Conservation (phyloP, 306 rosid species). For the Quercus aquifolioides region DNA sequence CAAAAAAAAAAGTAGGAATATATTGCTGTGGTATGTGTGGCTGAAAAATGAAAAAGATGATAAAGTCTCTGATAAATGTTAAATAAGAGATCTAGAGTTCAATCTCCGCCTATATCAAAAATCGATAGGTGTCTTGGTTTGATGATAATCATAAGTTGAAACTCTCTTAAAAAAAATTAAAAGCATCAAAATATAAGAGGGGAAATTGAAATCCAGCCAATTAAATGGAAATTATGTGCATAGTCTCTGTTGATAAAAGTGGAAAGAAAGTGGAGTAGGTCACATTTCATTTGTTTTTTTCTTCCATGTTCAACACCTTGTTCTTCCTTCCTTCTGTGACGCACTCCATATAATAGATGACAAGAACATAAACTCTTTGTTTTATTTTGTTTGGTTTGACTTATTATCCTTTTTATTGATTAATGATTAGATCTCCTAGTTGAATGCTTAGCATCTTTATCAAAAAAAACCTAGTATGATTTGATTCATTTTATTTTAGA, state of each 20-base stretch:
- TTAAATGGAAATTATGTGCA: background rate
- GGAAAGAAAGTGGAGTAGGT: slow-evolving; percentile 44
- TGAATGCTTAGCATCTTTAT: too few species aligned
- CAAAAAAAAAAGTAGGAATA: too few species aligned
- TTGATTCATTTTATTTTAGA: too few species aligned
- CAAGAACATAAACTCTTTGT: slow-evolving; percentile 1
- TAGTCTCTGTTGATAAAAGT: background rate
- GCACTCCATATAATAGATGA: slow-evolving; percentile 1
- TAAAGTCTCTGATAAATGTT: too few species aligned
- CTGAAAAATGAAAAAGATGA: too few species aligned
- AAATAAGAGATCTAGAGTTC: too few species aligned
- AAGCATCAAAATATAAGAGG: slow-evolving; percentile 8
- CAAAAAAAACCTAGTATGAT: too few species aligned
- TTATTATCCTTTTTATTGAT: background rate
- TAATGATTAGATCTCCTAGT: background rate
- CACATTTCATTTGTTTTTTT: slow-evolving; percentile 30
- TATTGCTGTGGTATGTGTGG: too few species aligned
- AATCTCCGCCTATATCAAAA: fast-evolving
- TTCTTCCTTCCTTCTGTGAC: slow-evolving; percentile 6
- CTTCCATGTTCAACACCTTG: slow-evolving; percentile 26
- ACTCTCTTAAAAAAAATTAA: background rate
- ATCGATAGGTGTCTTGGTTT: too few species aligned
- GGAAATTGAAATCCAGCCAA: background rate
- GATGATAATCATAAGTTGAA: too few species aligned
- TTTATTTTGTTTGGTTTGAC: slow-evolving; percentile 39